Percentiles rank a stretch among this genome's conserved stretches.
Evolutionary conservation across 1,284 basidiomycete genomes (phyloP).

Genomic region (Rhizopogon parksii): DNA sequence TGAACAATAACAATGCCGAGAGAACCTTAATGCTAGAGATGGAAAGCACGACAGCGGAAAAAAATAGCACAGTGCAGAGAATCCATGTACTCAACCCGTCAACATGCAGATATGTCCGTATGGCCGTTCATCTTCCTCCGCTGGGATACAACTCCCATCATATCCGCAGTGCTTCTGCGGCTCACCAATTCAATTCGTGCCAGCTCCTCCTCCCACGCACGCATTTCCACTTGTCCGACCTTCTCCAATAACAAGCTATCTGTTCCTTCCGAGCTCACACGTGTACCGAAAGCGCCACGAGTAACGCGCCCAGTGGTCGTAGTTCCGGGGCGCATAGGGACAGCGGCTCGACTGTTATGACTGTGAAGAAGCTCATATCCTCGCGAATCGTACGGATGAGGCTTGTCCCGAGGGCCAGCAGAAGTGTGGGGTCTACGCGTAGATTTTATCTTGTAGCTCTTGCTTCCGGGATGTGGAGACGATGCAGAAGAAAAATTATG

Average conservation of each 20-base stretch:
- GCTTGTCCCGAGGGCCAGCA: slow-evolving; percentile 55
- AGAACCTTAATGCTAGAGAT: slow-evolving; percentile 1
- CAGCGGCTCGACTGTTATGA: slow-evolving; percentile 15
- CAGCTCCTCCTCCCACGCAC: slow-evolving; percentile 74
- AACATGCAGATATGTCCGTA: slow-evolving; percentile 23
- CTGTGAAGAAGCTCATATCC: slow-evolving; percentile 12
- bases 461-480: slow-evolving; percentile 22
- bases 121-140: slow-evolving; percentile 33
- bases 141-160: slow-evolving; percentile 50
- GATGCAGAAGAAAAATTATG: slow-evolving; percentile 29
- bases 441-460: slow-evolving; percentile 17
- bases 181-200: slow-evolving; percentile 61
- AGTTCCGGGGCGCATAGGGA: slow-evolving; percentile 25
- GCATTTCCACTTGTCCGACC: slow-evolving; percentile 36
- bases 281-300: slow-evolving; percentile 23
- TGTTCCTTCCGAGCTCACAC: slow-evolving; percentile 26
- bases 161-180: slow-evolving; percentile 49
- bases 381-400: slow-evolving; percentile 28
- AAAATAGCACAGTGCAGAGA: slow-evolving; percentile 1
- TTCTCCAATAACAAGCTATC: slow-evolving; percentile 19
- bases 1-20: not conserved
- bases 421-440: slow-evolving; percentile 59
- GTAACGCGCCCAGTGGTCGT: slow-evolving; percentile 13
- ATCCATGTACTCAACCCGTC: slow-evolving; percentile 20
- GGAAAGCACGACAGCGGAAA: slow-evolving; percentile 5